Evolutionary conservation across 768 basidiomycete species (phyloP).

Genomic region (Rhodocollybia butyracea): DNA sequence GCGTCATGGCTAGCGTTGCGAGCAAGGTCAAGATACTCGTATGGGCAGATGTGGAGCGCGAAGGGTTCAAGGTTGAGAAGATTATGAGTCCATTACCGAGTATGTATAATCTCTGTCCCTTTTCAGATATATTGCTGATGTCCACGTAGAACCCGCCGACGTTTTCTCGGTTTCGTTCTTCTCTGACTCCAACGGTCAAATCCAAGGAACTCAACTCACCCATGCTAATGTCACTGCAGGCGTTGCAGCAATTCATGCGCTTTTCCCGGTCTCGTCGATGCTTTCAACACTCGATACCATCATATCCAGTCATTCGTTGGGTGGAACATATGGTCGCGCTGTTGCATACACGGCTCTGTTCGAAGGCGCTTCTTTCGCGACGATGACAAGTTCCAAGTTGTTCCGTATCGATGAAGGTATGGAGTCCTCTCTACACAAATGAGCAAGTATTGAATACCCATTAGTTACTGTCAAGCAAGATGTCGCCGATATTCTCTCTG

Average conservation of each 20-base stretch:
- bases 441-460: neutral
- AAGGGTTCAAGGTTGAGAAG: constrained; percentile 52
- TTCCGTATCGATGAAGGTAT: constrained; percentile 46
- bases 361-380: constrained; percentile 72
- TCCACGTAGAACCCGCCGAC: constrained; percentile 62
- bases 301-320: constrained; percentile 68
- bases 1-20: constrained; percentile 43
- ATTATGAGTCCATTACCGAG: constrained; percentile 47
- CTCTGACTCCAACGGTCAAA: constrained; percentile 43
- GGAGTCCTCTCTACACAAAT: constrained; percentile 13
- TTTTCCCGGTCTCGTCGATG: constrained; percentile 71
- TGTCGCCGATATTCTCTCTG: constrained; percentile 46
- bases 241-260: constrained; percentile 71
- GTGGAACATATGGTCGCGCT: constrained; percentile 75
- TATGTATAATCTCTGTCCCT: too few relatives aligned
- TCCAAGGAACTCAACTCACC: constrained; percentile 66
- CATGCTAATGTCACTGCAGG: constrained; percentile 89
- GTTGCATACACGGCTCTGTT: constrained; percentile 77
- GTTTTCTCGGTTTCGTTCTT: constrained; percentile 71
- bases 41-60: constrained; percentile 71
- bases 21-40: constrained; percentile 53
- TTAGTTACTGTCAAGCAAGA: constrained; percentile 27
- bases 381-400: constrained; percentile 52
- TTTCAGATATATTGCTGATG: too few relatives aligned
- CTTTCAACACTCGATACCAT: constrained; percentile 74